Percentiles rank a stretch among this genome's conserved stretches.
Conservation (phyloP, 768 basidiomycete species). For the Mycena indigotica region DNA sequence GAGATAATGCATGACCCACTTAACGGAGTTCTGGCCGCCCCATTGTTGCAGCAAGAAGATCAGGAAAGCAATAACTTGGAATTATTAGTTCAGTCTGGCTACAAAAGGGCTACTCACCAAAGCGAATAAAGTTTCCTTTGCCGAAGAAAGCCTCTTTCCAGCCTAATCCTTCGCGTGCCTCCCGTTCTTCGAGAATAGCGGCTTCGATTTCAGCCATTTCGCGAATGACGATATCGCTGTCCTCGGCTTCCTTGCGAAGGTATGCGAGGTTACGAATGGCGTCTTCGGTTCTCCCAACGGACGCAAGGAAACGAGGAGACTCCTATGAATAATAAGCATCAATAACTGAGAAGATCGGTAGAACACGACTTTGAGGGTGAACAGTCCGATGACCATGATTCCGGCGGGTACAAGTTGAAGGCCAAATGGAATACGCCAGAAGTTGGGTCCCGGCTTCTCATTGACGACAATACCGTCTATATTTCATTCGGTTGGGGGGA, state of each 20-base stretch:
- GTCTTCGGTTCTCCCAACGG: conserved; percentile 55
- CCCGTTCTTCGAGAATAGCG: conserved; percentile 72
- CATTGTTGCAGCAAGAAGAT: conserved; percentile 84
- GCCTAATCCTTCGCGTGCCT: conserved; percentile 65
- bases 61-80: conserved; percentile 65
- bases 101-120: conserved; percentile 35
- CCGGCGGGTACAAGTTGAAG: conserved; percentile 77
- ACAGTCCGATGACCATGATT: conserved; percentile 65
- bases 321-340: conserved; percentile 42
- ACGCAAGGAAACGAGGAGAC: conserved; percentile 77
- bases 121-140: conserved; percentile 80
- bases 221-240: conserved; percentile 48
- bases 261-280: conserved; percentile 65
- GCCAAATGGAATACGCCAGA: conserved; percentile 77
- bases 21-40: conserved; percentile 82
- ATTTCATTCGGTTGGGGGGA: neutral
- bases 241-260: conserved; percentile 49
- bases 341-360: neutral
- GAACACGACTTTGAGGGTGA: conserved; percentile 58
- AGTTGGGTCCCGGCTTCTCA: conserved; percentile 43
- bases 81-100: too few species aligned
- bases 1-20: conserved; percentile 39
- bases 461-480: conserved; percentile 64
- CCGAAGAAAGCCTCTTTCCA: conserved; percentile 73
- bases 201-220: conserved; percentile 85